phyloP scores from a whole-genome alignment of 129 eudicot genomes.

The Sambucus nigra region DNA sequence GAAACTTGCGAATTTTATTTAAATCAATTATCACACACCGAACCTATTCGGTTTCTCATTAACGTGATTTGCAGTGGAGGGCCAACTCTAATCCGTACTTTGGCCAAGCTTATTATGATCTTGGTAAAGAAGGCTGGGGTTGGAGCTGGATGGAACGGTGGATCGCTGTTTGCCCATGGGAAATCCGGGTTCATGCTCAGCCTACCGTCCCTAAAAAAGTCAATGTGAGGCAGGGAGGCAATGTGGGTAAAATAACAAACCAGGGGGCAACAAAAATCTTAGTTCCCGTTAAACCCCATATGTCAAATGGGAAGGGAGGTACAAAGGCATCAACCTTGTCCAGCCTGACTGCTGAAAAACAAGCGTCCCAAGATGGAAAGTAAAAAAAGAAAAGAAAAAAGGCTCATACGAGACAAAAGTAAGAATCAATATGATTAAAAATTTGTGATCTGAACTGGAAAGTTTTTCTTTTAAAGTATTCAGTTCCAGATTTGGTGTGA shows the following conservation, averaged over 20 bases:
- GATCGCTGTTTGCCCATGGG: conserved; percentile 62
- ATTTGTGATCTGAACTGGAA: not conserved
- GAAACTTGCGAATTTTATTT: too few species aligned
- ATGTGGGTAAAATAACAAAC: conserved; percentile 20
- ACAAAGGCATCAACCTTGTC: conserved; percentile 16
- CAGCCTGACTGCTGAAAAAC: conserved; percentile 5
- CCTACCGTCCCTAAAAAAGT: conserved; percentile 16
- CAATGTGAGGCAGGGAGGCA: conserved; percentile 5
- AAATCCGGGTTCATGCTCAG: conserved; percentile 34
- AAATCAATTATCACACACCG: too few species aligned
- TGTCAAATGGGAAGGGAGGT: conserved; percentile 27
- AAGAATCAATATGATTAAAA: too few species aligned
- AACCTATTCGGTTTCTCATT: not conserved
- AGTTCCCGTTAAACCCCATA: conserved; percentile 30
- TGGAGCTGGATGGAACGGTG: conserved; percentile 72
- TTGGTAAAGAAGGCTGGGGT: conserved; percentile 57
- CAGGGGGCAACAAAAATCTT: conserved; percentile 23
- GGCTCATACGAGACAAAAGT: too few species aligned
- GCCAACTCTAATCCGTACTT: conserved; percentile 37
- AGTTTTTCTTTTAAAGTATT: not conserved
- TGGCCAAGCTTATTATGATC: conserved; percentile 54
- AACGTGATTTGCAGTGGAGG: conserved; percentile 37
- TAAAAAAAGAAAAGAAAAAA: too few species aligned
- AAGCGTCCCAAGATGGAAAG: not conserved
- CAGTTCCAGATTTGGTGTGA: conserved; percentile 19